Percentiles rank a stretch among this genome's conserved stretches.
These are phyloP conservation scores for Ogataea salicorniae DNA, from an alignment of 805 yeast species.

Conservation along the genomic window DNA sequence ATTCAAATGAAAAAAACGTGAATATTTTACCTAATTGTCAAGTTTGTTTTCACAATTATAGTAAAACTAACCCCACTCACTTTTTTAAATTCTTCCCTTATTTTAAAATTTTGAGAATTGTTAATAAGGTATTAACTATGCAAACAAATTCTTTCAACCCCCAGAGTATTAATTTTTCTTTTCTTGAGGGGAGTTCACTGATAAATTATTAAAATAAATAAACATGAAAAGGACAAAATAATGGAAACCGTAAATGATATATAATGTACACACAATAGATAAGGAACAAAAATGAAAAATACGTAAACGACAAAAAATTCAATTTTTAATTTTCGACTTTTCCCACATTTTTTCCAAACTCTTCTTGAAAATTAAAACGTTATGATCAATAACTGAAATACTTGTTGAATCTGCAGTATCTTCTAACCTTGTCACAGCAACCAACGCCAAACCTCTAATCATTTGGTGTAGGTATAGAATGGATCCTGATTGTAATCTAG, in stretches of 20 bases:
- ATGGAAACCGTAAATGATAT: not conserved
- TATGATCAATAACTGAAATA: slow-evolving; percentile 76
- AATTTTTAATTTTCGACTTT: slow-evolving; percentile 30
- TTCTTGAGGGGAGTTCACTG: no score
- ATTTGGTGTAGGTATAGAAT: slow-evolving; percentile 80
- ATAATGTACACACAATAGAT: not conserved
- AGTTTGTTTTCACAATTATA: no score
- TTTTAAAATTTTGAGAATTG: no score
- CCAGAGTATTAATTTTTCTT: no score
- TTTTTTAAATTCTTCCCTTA: no score
- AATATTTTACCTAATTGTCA: no score
- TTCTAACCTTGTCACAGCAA: slow-evolving; percentile 75
- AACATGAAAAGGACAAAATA: not conserved
- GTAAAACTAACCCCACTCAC: no score
- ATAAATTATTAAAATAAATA: no score
- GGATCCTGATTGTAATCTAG: slow-evolving; percentile 79
- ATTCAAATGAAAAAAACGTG: no score
- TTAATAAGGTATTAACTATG: no score
- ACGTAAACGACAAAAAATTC: not conserved
- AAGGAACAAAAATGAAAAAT: not conserved
- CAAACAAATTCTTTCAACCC: no score
- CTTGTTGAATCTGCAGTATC: slow-evolving; percentile 43
- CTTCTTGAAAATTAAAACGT: slow-evolving; percentile 73
- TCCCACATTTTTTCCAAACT: slow-evolving; percentile 73
- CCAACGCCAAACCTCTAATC: slow-evolving; percentile 89